Base-by-base conservation (phyloP, 2,329 filamentous ascomycete species). In the Cadophora gregata region DNA sequence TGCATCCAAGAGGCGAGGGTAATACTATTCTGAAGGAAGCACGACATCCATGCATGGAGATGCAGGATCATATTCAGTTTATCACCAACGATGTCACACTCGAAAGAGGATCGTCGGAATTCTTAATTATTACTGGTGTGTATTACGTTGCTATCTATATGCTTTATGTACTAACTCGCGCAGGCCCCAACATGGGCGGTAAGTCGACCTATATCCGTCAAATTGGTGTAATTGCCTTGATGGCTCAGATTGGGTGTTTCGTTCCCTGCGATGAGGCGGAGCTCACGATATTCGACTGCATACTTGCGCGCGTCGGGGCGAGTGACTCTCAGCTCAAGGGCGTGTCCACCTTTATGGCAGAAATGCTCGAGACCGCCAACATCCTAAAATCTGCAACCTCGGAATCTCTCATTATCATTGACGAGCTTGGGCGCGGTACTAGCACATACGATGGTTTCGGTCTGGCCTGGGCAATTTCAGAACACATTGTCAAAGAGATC, bases 151-250 rank as follows among this genome's bases (percentile, higher is more conserved):
- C 31, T n/a, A 24, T 21, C 9, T 12, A 1, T 42, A 42, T 3
- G 0, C n/a, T 55, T 42, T 3, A 48, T 31, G 53, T 24, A 1
- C 38, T 59, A n/a, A 50, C 16, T 7, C 70, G 69, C 77, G 98
- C 95, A 0, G 96, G 96, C 0, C 96, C 96, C 60, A 99, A 99
- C 80, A 99, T 99, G 96, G 96, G 96, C 73, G 96, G 96, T 74
- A 99, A 99, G 81, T 97, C 93, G 9, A 99, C 95, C 0, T 99
- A 97, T 78, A 99, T 99, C 76, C 91, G 96, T 21, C 96, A 98
- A 78, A 96, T 97, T 25, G 96, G 95, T 36, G 96, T 97, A 62
- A 96, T 99, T 67, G 95, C 96, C 0, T 86, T 99, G 42, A 97
- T 99, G 93, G 96, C 96, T 0, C 96, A 99, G 78, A 89, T 97